These are phyloP conservation scores for Schizophyllum commune DNA, from an alignment of 1,284 basidiomycete genomes.

Conservation along the genomic window DNA sequence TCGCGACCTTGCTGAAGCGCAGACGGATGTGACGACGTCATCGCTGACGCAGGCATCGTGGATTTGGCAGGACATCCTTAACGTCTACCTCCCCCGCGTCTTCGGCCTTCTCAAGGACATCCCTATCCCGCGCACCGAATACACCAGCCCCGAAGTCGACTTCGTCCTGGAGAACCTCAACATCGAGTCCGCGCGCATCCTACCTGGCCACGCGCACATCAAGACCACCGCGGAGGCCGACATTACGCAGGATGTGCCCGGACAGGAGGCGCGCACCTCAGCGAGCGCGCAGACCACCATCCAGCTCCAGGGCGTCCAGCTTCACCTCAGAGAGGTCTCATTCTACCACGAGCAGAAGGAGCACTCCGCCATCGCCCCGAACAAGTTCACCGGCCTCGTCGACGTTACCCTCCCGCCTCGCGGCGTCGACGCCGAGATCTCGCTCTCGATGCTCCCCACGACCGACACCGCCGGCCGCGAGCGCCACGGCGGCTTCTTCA, in stretches of 20 bases:
- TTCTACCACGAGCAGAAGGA: constrained; percentile 62
- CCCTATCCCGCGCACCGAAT: constrained; percentile 46
- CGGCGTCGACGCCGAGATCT: constrained; percentile 59
- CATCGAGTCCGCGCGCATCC: constrained; percentile 51
- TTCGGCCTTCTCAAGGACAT: constrained; percentile 1
- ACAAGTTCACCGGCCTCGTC: constrained; percentile 51
- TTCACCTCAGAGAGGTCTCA: constrained; percentile 53
- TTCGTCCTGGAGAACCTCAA: constrained; percentile 68
- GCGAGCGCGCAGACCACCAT: constrained; percentile 46
- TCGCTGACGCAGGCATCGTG: constrained; percentile 51
- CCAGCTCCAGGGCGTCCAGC: constrained; percentile 53
- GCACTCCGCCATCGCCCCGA: constrained; percentile 38
- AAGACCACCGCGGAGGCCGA: constrained; percentile 68
- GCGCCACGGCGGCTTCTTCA: constrained; percentile 41
- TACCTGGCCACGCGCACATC: constrained; percentile 64
- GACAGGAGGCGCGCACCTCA: constrained; percentile 25
- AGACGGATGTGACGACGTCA: constrained; percentile 35
- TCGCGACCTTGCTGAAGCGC: constrained; percentile 28
- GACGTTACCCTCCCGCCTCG: constrained; percentile 53
- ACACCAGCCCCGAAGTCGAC: constrained; percentile 54
- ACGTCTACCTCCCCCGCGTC: constrained; percentile 33
- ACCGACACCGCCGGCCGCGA: constrained; percentile 28
- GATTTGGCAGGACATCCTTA: constrained; percentile 69
- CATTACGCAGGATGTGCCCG: constrained; percentile 22
- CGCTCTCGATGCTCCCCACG: constrained; percentile 52